A percentile compares a stretch with the other conserved stretches of the same genome.
phyloP scores from a whole-genome alignment of 2,329 filamentous ascomycete genomes.

The Botrytis tulipae region DNA sequence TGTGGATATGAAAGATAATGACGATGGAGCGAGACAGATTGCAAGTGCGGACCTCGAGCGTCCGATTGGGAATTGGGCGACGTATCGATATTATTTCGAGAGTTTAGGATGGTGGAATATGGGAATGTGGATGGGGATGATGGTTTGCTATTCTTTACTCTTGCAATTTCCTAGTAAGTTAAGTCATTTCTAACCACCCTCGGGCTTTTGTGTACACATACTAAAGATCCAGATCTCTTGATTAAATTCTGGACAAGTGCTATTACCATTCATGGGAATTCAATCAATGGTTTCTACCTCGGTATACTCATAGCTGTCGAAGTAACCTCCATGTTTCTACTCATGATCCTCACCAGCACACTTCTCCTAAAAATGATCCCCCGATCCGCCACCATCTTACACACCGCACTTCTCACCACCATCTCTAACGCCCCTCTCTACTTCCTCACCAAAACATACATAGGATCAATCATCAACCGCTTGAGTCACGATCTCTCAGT shows the following conservation, averaged over 20 bases:
- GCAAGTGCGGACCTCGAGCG: slow-evolving; percentile 26
- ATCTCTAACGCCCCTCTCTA: background rate
- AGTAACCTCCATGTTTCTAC: background rate
- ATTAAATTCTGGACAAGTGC: background rate
- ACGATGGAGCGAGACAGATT: slow-evolving; percentile 23
- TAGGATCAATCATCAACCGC: background rate
- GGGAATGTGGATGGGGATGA: slow-evolving; percentile 40
- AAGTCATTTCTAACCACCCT: background rate
- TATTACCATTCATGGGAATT: background rate
- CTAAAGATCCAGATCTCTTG: background rate
- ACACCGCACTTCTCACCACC: background rate
- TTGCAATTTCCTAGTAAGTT: background rate
- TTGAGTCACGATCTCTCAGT: background rate
- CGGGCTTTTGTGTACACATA: background rate
- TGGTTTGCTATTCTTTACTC: background rate
- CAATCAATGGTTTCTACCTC: background rate
- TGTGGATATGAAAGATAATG: slow-evolving; percentile 4
- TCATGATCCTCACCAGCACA: background rate
- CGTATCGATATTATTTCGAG: slow-evolving; percentile 28
- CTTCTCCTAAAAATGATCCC: background rate
- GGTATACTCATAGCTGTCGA: background rate
- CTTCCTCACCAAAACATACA: background rate
- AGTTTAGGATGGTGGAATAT: slow-evolving; percentile 23
- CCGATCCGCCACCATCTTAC: background rate
- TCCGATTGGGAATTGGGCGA: slow-evolving; percentile 26